Evolutionary conservation across 768 basidiomycete genomes (phyloP), one percentile per base, ranked within the genome.

Genomic region (Boletus subcaerulescens): DNA sequence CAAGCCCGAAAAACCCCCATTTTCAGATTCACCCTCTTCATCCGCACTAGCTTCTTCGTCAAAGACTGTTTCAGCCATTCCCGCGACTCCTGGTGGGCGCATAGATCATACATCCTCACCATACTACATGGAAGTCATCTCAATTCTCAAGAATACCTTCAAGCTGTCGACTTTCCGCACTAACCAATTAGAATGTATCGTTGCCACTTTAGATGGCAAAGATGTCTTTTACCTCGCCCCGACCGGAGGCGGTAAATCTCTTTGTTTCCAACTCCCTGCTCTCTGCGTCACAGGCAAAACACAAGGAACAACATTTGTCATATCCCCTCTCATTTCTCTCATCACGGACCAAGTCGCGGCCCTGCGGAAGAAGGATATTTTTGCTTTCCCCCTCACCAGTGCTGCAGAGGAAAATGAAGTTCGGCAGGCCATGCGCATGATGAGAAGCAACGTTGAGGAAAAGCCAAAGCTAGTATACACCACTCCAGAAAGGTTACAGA

Each of bases 141-240:
- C 68, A 0, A 64, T 69, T 22, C 69, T 73, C 47, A 71, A 72
- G 47, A 61, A 56, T 7, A 70, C 59, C 0, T 98, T 98, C 71
- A 73, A 74, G 6, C 76, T 98, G 14, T 62, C 78, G 0, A 63
- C 66, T 1, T 98, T 98, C 70, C 83, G 96, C 33, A 72, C 70
- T 14, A 90, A 98, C 70, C 97, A 98, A 66, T 78, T 93, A 39
- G 86, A 90, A 64, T 93, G 91, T 2, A 89, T 98, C 58, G 80
- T 82, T 42, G 88, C 87, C 15, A 85, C 89, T 0, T 74, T 99
- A 69, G 76, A 78, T 2, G 93, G 89, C 9, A 81, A 77, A 51
- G 96, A 98, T 64, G 91, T 93, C 17, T 93, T 98, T 60, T 91
- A 98, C 17, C 79, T 98, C 9, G 95, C 98, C 84, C 97, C 97